These are phyloP conservation scores for Oxyria digyna DNA, from an alignment of 148 eudicot genomes.

Conservation along the genomic window DNA sequence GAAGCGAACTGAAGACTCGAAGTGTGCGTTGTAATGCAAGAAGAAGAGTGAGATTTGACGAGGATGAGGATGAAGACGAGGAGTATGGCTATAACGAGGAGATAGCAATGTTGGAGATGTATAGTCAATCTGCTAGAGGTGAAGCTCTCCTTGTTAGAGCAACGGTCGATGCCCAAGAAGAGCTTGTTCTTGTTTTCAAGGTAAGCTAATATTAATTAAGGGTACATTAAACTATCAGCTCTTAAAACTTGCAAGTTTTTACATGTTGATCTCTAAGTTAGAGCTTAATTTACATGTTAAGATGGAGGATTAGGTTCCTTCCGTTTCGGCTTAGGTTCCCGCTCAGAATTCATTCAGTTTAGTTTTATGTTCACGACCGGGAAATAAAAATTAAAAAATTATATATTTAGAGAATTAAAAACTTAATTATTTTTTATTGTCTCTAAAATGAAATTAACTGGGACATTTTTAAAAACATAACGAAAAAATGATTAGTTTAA, in stretches of 20 bases:
- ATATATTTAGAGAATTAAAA: no score
- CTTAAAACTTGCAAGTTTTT: background rate
- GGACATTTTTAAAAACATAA: no score
- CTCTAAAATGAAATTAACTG: no score
- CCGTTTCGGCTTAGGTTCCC: no score
- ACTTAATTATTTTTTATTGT: no score
- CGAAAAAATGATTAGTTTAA: no score
- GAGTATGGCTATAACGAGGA: conserved; percentile 48
- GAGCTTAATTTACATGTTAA: no score
- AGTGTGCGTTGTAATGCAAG: conserved; percentile 13
- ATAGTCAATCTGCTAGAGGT: conserved; percentile 38
- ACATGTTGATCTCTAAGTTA: background rate
- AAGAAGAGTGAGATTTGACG: conserved; percentile 35
- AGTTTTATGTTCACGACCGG: no score
- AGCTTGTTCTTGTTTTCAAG: conserved; percentile 58
- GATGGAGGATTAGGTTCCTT: no score
- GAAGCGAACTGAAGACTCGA: background rate
- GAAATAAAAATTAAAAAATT: no score
- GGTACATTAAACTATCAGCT: background rate
- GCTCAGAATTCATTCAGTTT: no score
- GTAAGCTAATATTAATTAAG: conserved; percentile 10
- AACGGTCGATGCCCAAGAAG: conserved; percentile 44
- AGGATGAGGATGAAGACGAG: conserved; percentile 21
- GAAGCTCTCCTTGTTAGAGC: conserved; percentile 64
- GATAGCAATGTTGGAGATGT: conserved; percentile 48